Base-by-base conservation (phyloP, 345 rosid genomes). In the Rhodamnia rubescens region DNA sequence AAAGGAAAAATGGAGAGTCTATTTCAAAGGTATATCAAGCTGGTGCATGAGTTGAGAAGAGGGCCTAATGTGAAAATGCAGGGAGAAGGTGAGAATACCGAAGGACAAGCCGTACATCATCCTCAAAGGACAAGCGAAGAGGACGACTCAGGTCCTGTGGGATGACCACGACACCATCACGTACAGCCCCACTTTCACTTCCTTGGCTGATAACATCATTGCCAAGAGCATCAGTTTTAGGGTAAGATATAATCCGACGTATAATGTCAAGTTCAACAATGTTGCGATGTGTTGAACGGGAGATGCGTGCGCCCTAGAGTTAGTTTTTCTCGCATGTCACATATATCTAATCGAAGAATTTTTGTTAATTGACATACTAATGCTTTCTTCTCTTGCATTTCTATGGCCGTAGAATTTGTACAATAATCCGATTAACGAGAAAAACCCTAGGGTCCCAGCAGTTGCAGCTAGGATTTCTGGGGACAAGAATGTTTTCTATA, bases 81-180 rank as follows among this genome's bases (percentile, higher is more conserved):
- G 98, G 84, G 99, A 96, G 92, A 95, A 94, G 89, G 89, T 96
- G 89, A 88, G 32, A 52, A 94, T 96, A 74, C 94, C 96, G 6
- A 49, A 29, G 24, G 91, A 96, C 12, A 96, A 94, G 84, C 96
- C 96, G 12, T 92, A 58, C 90, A 90, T 94, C 57, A 85, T 92
- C 10, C 88, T 96, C 2, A 88, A 88, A 51, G 99, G 98, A 87
- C 89, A 87, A 53, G 94, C 90, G 9, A 92, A 88, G 85, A 92
- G 85, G 59, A 83, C n/a, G 3, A 96, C 98, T 26, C 69, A 53
- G 29, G 90, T 96, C 58, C 93, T 93, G 55, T 96, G 95, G 98
- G 90, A 87, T 86, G 98, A 95, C 58, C 95, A 94, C 74, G 27
- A 80, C 3, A 85, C 91, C 13, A 64, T 87, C 13, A 75, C 58